Percentiles rank a stretch among this genome's conserved stretches.
phyloP scores from a whole-genome alignment of 495 filamentous ascomycete genomes.

The Podospora tetraspora region DNA sequence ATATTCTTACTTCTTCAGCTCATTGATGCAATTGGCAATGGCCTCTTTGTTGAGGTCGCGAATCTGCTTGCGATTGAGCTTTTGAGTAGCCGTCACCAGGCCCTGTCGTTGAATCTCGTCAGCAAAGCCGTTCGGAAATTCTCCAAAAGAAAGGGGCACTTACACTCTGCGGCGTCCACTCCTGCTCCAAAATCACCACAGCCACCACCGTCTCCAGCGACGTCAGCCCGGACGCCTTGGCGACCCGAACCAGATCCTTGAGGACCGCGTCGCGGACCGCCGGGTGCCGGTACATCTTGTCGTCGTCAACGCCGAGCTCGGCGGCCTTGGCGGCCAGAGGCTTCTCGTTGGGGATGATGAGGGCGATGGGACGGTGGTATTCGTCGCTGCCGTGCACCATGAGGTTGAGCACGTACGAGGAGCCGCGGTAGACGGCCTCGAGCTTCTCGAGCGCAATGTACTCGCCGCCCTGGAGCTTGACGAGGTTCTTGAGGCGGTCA shows the following conservation, averaged over 20 bases:
- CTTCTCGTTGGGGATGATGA: conserved; percentile 54
- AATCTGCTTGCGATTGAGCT: conserved; percentile 54
- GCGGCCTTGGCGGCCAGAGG: conserved; percentile 46
- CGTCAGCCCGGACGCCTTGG: conserved; percentile 47
- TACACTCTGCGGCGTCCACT: conserved; percentile 62
- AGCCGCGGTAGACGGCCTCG: conserved; percentile 57
- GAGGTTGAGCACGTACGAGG: conserved; percentile 50
- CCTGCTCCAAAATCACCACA: conserved; percentile 57
- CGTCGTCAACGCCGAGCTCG: conserved; percentile 46
- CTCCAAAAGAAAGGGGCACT: conserved; percentile 25
- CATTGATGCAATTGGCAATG: conserved; percentile 35
- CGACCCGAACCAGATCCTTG: conserved; percentile 49
- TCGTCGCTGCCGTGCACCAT: conserved; percentile 53
- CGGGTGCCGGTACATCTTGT: conserved; percentile 38
- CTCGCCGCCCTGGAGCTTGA: conserved; percentile 61
- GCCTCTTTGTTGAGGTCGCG: conserved; percentile 51
- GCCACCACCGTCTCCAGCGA: conserved; percentile 55
- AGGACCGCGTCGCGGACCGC: conserved; percentile 49
- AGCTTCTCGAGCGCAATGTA: conserved; percentile 65
- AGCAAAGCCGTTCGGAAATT: background rate
- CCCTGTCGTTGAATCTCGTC: conserved; percentile 35
- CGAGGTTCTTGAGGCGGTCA: conserved; percentile 84
- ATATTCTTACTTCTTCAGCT: background rate
- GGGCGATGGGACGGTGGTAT: conserved; percentile 50
- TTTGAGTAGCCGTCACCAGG: conserved; percentile 57